phyloP scores from a whole-genome alignment of 441 rosid species.

The Syzygium malaccense region DNA sequence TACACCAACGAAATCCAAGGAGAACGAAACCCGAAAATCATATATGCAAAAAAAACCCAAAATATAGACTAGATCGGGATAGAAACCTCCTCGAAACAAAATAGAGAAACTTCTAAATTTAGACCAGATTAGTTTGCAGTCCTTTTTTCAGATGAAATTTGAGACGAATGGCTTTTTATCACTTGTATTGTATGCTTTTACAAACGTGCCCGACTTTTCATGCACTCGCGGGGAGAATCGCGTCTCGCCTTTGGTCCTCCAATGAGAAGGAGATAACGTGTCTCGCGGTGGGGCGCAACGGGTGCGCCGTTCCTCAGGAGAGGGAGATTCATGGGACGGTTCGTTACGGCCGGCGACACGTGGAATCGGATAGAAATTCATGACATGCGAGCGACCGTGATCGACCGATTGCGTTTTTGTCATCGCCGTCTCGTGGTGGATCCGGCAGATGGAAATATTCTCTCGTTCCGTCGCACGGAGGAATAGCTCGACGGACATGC shows the following conservation, averaged over 20 bases:
- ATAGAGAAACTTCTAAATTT: no score
- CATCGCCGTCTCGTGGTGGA: not conserved
- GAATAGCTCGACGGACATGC: not conserved
- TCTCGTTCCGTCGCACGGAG: accelerated
- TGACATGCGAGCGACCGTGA: not conserved
- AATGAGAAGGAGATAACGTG: not conserved
- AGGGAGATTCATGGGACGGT: not conserved
- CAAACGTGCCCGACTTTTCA: no score
- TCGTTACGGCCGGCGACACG: not conserved
- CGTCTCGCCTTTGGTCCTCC: not conserved
- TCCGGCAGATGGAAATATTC: accelerated
- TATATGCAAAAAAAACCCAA: no score
- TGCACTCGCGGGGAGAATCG: not conserved
- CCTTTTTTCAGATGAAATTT: no score
- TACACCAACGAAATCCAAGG: no score
- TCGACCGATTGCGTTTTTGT: not conserved
- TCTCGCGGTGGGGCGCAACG: not conserved
- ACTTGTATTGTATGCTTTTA: no score
- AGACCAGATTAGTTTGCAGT: no score
- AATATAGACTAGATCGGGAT: no score
- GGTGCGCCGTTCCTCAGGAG: not conserved
- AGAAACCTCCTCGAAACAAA: no score
- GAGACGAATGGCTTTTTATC: no score
- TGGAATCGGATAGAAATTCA: not conserved
- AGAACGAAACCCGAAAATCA: no score